Evolutionary conservation across 2,329 filamentous ascomycete species (phyloP), one percentile per base, ranked within the genome.

Genomic region (Verticillium longisporum): DNA sequence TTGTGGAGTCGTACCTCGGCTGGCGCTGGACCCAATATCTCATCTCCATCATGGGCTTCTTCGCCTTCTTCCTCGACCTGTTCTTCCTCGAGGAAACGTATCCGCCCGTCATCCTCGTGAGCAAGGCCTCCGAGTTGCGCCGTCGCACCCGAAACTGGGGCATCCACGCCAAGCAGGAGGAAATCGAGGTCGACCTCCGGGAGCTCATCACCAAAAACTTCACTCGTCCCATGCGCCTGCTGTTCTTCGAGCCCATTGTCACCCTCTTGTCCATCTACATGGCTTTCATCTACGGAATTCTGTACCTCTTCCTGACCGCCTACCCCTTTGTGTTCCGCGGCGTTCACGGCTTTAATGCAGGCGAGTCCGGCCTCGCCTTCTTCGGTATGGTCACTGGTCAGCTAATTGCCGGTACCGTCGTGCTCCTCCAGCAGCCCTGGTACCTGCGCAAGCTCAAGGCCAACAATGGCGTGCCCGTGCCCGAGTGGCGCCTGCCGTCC

Each of bases 241-340:
- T 91, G 11, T 83, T 89, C 62, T 80, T 80, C 37, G 88, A 91
- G 72, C 88, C 89, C 61, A 89, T 91, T 60, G 86, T 91, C 60
- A 78, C 84, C 0, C 75, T 87, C 10, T 75, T 91, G 26, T 88
- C 87, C 41, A 77, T 91, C 60, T 91, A 91, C 74, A 88, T 88
- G 78, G 83, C 87, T 53, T 91, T 91, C 74, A 86, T 90, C 72
- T 92, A 93, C 69, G 89, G 81, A 14, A 79, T 95, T 0, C 83
- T 96, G 1, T 96, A 95, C 70, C 86, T 94, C 32, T 95, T 95
- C 78, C 80, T 97, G 59, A 93, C 91, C 0, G 90, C 91, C 1
- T 96, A 96, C 68, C 88, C 90, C 0, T 83, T 95, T 55, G 89
- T 96, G 56, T 96, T 95, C 75, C 79, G 88, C 63, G 78, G 81